Evolutionary conservation across 768 basidiomycete species (phyloP).

Genomic region (Omphalotus guepiniiformis): DNA sequence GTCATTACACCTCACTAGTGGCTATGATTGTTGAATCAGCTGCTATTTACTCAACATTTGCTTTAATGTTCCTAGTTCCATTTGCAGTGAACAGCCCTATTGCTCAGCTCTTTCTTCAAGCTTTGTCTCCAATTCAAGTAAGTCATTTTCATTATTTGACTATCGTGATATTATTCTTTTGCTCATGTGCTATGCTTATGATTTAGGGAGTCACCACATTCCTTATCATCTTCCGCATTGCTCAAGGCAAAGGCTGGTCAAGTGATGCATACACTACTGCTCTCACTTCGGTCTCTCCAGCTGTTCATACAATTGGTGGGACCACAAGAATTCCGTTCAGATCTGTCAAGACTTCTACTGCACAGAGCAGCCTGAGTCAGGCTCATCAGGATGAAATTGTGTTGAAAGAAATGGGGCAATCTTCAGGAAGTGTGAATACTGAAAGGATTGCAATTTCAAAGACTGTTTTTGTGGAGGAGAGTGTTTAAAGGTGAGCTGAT

Average conservation of each 20-base stretch:
- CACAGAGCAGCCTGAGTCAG: too few species aligned
- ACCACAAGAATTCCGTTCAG: background rate
- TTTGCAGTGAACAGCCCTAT: constrained; percentile 26
- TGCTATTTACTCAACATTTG: constrained; percentile 28
- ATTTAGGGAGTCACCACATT: background rate
- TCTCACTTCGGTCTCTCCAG: background rate
- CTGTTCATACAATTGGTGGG: background rate
- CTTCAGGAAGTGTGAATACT: background rate
- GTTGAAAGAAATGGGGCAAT: background rate
- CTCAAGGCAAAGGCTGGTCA: background rate
- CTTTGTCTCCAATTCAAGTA: constrained; percentile 19
- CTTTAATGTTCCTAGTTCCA: constrained; percentile 29
- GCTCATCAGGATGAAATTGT: background rate
- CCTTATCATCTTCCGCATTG: background rate
- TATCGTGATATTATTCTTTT: constrained; percentile 6
- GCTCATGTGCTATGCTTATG: too few species aligned
- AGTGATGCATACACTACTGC: background rate
- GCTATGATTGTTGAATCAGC: constrained; percentile 36
- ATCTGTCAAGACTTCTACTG: background rate
- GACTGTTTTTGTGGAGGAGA: background rate
- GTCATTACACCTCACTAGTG: constrained; percentile 27
- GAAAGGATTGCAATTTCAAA: background rate
- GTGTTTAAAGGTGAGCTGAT: background rate
- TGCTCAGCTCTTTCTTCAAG: constrained; percentile 24
- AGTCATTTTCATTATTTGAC: background rate